phyloP scores from a whole-genome alignment of 2,329 filamentous ascomycete species.

The Rhinocladiella similis region DNA sequence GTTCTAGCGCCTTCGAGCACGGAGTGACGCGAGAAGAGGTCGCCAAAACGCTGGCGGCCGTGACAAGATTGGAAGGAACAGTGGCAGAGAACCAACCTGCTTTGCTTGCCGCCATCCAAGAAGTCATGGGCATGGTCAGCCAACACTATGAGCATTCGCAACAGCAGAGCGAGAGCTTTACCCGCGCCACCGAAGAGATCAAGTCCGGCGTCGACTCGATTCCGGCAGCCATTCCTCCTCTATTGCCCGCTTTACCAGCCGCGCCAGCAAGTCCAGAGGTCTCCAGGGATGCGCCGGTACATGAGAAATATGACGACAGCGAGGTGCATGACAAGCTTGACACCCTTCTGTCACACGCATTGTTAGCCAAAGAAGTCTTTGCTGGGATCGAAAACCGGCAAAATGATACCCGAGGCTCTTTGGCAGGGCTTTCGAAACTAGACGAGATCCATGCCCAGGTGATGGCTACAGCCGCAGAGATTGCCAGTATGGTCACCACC shows the following conservation, averaged over 20 bases:
- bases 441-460: conserved; percentile 90
- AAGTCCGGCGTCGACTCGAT: conserved; percentile 56
- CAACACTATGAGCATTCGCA: conserved; percentile 90
- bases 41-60: conserved; percentile 68
- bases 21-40: conserved; percentile 79
- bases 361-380: conserved; percentile 40
- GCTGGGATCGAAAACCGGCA: conserved; percentile 62
- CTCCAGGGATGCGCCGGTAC: conserved; percentile 30
- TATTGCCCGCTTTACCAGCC: conserved; percentile 53
- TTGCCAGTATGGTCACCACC: conserved; percentile 75
- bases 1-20: conserved; percentile 75
- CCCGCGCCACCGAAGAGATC: conserved; percentile 63
- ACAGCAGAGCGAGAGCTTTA: conserved; percentile 86
- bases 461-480: conserved; percentile 76
- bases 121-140: conserved; percentile 78
- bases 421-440: conserved; percentile 75
- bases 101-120: conserved; percentile 80
- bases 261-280: conserved; percentile 28
- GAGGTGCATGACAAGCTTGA: conserved; percentile 64
- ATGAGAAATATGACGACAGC: conserved; percentile 57
- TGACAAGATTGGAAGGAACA: conserved; percentile 75
- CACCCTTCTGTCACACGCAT: conserved; percentile 42
- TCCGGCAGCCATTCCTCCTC: conserved; percentile 54
- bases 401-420: conserved; percentile 66
- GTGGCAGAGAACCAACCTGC: conserved; percentile 83